Conservation (phyloP, 75 land plant species). For the Cunninghamia lanceolata region DNA sequence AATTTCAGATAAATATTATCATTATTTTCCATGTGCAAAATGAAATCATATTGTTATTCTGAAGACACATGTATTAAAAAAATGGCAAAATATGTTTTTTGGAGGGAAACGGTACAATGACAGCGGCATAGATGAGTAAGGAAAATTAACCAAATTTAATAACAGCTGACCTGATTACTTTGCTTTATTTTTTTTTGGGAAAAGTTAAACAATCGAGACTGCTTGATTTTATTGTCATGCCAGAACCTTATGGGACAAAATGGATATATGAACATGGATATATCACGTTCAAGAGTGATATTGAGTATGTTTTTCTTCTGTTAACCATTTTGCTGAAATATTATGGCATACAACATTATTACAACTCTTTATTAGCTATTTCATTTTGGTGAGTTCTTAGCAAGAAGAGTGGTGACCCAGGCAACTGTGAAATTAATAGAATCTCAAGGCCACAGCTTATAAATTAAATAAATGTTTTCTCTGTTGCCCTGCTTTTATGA, state of each 20-base stretch:
- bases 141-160: neutral
- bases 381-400: neutral
- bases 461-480: neutral
- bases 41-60: neutral
- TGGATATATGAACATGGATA: neutral
- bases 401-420: neutral
- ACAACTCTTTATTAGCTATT: neutral
- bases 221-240: neutral
- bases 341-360: neutral
- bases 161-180: neutral
- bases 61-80: neutral
- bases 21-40: neutral
- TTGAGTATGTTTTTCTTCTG: neutral
- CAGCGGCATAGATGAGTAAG: neutral
- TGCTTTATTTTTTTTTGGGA: neutral
- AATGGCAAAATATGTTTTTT: neutral
- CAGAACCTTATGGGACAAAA: neutral
- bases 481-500: neutral
- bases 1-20: neutral
- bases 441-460: neutral
- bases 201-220: neutral
- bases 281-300: neutral
- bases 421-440: neutral
- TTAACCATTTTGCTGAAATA: neutral
- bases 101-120: neutral